Evolutionary conservation across 768 basidiomycete genomes (phyloP).

Genomic region (Suillus bovinus): DNA sequence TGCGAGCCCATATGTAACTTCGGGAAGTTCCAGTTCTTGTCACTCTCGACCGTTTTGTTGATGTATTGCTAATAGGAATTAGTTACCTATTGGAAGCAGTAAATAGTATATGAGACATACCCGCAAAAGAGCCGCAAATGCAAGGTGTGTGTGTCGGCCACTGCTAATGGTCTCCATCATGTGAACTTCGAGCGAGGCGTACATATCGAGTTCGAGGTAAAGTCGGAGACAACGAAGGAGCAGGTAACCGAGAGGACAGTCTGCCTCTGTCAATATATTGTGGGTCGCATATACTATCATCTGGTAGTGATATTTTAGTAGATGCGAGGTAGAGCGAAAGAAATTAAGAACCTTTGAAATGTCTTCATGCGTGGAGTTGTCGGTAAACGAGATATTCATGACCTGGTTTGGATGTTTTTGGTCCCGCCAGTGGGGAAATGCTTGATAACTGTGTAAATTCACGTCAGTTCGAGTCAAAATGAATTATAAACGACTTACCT

Average conservation of each 20-base stretch:
- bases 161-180: neutral
- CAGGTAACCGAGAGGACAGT: neutral
- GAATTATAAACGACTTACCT: slow-evolving; percentile 18
- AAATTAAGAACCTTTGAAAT: neutral
- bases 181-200: neutral
- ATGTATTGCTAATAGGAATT: neutral
- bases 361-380: neutral
- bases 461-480: neutral
- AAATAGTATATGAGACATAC: neutral
- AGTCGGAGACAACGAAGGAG: neutral
- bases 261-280: neutral
- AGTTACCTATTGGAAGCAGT: neutral
- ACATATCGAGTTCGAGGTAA: neutral
- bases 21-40: neutral
- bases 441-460: neutral
- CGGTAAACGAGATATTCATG: neutral
- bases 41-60: too few relatives aligned
- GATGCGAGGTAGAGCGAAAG: neutral
- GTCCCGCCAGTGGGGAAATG: neutral
- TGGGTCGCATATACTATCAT: neutral
- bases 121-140: neutral
- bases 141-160: neutral
- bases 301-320: neutral
- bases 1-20: neutral
- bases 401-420: neutral